A percentile compares a stretch with the other conserved stretches of the same genome.
Evolutionary conservation across 1,284 basidiomycete species (phyloP).

Genomic region (Irpex lacteus): DNA sequence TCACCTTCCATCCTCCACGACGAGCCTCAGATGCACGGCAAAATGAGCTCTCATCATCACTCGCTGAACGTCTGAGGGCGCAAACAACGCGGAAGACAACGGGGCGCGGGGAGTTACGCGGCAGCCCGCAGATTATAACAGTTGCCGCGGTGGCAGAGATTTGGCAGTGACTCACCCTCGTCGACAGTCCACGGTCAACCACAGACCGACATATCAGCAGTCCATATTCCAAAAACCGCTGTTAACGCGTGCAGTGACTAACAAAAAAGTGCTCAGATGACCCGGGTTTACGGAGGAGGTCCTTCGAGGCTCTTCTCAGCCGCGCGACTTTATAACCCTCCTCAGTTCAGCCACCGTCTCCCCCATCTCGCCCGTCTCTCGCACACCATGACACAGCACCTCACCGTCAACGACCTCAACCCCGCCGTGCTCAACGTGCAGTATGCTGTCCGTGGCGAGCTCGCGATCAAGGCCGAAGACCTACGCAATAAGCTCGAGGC

Average conservation of each 20-base stretch:
- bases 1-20: not conserved
- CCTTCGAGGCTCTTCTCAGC: not conserved
- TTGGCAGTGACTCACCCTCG: not conserved
- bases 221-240: not conserved
- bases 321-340: not conserved
- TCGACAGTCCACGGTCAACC: not conserved
- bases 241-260: not conserved
- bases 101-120: not conserved
- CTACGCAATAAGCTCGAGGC: slow-evolving; percentile 70
- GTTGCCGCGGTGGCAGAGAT: not conserved
- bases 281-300: not conserved
- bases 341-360: not conserved
- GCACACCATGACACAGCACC: slow-evolving; percentile 45
- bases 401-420: slow-evolving; percentile 72
- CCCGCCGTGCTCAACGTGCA: slow-evolving; percentile 85
- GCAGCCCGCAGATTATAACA: not conserved
- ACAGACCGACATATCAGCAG: not conserved
- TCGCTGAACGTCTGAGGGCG: not conserved
- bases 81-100: not conserved
- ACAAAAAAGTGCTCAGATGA: slow-evolving; percentile 1
- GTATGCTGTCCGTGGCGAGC: slow-evolving; percentile 96
- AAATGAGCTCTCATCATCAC: not conserved
- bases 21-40: not conserved
- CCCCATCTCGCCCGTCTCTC: slow-evolving; percentile 4
- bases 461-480: slow-evolving; percentile 91